A percentile compares a stretch with the other conserved stretches of the same genome.
These are phyloP conservation scores for Hypoxylon sp. DNA, from an alignment of 2,329 filamentous ascomycete species.

Conservation along the genomic window DNA sequence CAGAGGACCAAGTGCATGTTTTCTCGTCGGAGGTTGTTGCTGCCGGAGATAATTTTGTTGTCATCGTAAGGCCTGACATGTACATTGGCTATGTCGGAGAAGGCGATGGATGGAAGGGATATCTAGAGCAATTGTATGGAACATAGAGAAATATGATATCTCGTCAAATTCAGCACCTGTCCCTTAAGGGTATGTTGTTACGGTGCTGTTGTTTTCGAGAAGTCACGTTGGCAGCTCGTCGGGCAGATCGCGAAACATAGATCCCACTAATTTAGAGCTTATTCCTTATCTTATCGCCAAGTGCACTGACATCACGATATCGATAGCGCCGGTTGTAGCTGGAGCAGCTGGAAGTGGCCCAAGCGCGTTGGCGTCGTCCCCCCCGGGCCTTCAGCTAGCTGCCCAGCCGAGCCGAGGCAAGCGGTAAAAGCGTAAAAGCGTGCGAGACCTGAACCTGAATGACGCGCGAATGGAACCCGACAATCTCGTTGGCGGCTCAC, in stretches of 20 bases:
- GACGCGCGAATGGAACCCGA: constrained; percentile 20
- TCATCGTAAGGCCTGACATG: constrained; percentile 60
- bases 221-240: not conserved
- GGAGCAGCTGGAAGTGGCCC: constrained; percentile 14
- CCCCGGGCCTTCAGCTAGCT: not conserved
- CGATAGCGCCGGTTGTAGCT: not conserved
- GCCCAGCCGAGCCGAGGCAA: constrained; percentile 34
- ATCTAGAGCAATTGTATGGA: constrained; percentile 37
- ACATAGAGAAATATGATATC: not conserved
- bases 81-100: constrained; percentile 57
- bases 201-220: too few relatives aligned
- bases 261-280: not conserved
- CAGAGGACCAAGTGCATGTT: constrained; percentile 19
- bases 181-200: too few relatives aligned
- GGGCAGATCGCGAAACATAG: not conserved
- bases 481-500: constrained; percentile 28
- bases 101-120: constrained; percentile 50
- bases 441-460: constrained; percentile 18
- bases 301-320: not conserved
- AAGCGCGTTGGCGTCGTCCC: constrained; percentile 8
- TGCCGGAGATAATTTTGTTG: constrained; percentile 49
- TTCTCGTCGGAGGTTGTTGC: constrained; percentile 55
- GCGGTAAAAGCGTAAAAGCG: constrained; percentile 25
- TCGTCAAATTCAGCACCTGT: not conserved
- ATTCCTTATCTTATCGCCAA: constrained; percentile 16